Base-by-base conservation (phyloP, 495 filamentous ascomycete species). In the Hamigera avellanea region DNA sequence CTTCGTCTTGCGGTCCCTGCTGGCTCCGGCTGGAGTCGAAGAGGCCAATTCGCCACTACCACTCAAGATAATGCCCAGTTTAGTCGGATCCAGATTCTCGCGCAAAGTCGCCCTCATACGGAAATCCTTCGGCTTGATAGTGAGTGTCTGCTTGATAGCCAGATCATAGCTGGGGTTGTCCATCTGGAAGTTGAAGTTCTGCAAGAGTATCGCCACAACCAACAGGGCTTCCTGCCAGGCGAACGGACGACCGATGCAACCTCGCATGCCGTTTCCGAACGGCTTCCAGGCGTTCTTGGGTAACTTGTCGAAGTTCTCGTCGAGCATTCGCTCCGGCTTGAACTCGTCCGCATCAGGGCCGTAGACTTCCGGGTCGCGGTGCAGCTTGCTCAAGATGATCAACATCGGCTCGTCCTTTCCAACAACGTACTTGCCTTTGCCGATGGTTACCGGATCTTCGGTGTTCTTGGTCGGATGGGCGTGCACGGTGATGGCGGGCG, bases 101-200 rank as follows among this genome's bases (percentile, higher is more conserved):
- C 82, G 64, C 0, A 82, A 54, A 1, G 54, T 67, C 6, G 80
- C 82, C 16, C 66, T 73, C 63, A 91, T 83, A 33, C 67, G 68
- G 52, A 87, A 80, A 31, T 71, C 75, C 36, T 79, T 75, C 0
- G 84, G 84, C 52, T 88, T 91, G 52, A 83, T 71, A 0, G 82
- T 86, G 8, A 86, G 60, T 0, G 80, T 83, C 51, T 81, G 71
- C 50, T 80, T 81, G 44, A 82, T 56, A 39, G 66, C 64, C 6
- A 81, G 43, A 26, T 61, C 49, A 41, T 82, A 82, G 17, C 43
- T 53, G 2, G 66, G 63, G 45, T 81, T 69, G 13, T 60, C 73
- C 28, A 69, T 54, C 46, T 69, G 62, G 43, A 82, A 75, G 36
- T 80, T 69, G 35, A 83, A 64, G 43, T 74, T 73, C 40, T 68